These are phyloP conservation scores for Colletotrichum filicis DNA, from an alignment of 2,329 filamentous ascomycete genomes.

Conservation along the genomic window DNA sequence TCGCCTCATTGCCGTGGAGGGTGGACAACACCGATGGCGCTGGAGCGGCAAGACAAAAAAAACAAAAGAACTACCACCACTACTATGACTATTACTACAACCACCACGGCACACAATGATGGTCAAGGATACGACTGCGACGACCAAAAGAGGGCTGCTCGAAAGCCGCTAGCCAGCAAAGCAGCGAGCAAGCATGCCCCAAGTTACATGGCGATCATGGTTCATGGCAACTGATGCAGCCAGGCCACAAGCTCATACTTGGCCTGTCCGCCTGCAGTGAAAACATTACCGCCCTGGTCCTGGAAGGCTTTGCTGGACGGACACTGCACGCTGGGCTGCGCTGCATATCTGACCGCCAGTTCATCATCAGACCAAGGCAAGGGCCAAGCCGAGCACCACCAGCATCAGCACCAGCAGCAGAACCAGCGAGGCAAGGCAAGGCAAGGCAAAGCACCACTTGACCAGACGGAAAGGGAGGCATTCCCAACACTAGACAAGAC, in stretches of 20 bases:
- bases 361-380: slow-evolving; percentile 46
- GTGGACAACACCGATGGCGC: slow-evolving; percentile 17
- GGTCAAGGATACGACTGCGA: slow-evolving; percentile 1
- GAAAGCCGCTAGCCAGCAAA: slow-evolving; percentile 33
- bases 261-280: slow-evolving; percentile 42
- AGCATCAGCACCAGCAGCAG: slow-evolving; percentile 26
- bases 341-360: slow-evolving; percentile 61
- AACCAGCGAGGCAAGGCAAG: slow-evolving; percentile 1
- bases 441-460: neutral
- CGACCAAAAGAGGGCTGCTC: slow-evolving; percentile 13
- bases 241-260: slow-evolving; percentile 39
- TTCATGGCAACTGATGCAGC: slow-evolving; percentile 49
- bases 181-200: slow-evolving; percentile 34
- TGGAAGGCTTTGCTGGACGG: slow-evolving; percentile 30
- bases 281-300: slow-evolving; percentile 41
- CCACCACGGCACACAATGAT: neutral
- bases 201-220: slow-evolving; percentile 48
- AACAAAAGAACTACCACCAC: neutral
- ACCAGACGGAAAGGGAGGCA: neutral
- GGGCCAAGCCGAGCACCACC: slow-evolving; percentile 21
- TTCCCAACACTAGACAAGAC: slow-evolving; percentile 19
- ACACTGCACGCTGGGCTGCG: slow-evolving; percentile 39
- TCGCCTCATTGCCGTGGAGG: slow-evolving; percentile 1
- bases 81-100: neutral
- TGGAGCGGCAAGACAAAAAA: slow-evolving; percentile 10